Percentiles rank a stretch among this genome's conserved stretches.
Conservation (phyloP, 1,284 basidiomycete species). For the Anthracocystis panici-leucophaei region DNA sequence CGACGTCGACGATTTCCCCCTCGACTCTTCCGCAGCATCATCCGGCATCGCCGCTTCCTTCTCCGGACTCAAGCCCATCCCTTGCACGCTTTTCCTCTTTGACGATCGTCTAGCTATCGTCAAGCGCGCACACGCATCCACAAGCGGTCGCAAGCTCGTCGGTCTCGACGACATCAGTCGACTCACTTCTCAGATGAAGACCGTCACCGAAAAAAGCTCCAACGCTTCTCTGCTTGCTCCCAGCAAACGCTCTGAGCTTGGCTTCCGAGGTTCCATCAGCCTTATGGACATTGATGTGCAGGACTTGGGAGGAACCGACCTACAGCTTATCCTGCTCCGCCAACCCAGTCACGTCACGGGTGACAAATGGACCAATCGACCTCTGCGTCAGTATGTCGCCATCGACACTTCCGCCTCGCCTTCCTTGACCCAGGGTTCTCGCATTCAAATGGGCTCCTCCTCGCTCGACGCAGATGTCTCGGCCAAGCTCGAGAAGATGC, state of each 20-base stretch:
- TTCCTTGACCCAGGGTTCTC: constrained; percentile 15
- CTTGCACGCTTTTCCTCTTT: constrained; percentile 92
- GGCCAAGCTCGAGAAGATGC: constrained; percentile 59
- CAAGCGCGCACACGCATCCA: constrained; percentile 82
- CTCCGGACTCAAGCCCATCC: constrained; percentile 72
- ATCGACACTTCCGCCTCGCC: constrained; percentile 31
- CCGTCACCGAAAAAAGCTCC: constrained; percentile 67
- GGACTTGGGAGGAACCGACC: constrained; percentile 74
- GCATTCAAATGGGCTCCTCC: constrained; percentile 11
- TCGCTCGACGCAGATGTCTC: constrained; percentile 39
- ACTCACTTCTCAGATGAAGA: constrained; percentile 72
- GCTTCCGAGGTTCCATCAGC: constrained; percentile 86
- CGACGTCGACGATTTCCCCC: constrained; percentile 83
- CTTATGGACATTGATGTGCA: constrained; percentile 81
- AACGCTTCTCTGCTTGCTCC: constrained; percentile 58
- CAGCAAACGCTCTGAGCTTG: constrained; percentile 81
- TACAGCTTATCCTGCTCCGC: constrained; percentile 76
- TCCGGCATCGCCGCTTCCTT: constrained; percentile 27
- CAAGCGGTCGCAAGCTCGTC: constrained; percentile 79
- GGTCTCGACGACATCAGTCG: constrained; percentile 88
- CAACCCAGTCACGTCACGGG: constrained; percentile 50
- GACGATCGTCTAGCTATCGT: constrained; percentile 93
- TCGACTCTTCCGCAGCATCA: constrained; percentile 31
- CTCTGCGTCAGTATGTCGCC: constrained; percentile 58
- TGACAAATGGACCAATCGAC: constrained; percentile 54